phyloP scores from a whole-genome alignment of 2,329 filamentous ascomycete genomes.

The Colletotrichum plurivorum region DNA sequence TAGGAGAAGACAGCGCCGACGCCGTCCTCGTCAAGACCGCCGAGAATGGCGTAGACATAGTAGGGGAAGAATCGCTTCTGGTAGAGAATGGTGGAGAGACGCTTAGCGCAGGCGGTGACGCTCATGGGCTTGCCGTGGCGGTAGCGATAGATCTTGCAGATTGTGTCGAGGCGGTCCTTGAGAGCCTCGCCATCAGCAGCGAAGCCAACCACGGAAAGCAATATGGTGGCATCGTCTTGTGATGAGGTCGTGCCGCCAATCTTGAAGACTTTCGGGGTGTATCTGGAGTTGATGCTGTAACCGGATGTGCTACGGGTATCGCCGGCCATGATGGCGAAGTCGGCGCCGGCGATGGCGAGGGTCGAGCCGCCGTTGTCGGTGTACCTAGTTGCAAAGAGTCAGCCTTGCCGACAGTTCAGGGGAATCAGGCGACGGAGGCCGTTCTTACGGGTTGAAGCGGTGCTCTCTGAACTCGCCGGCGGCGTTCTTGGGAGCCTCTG shows the following conservation, averaged over 20 bases:
- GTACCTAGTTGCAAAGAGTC: conserved; percentile 72
- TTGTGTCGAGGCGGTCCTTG: conserved; percentile 91
- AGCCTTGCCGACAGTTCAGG: background rate
- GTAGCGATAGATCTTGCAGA: conserved; percentile 99
- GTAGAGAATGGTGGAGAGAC: conserved; percentile 95
- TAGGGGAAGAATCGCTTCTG: conserved; percentile 99
- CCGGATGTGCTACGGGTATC: conserved; percentile 96
- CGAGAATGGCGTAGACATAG: conserved; percentile 95
- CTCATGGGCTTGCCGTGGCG: conserved; percentile 97
- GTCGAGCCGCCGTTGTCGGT: conserved; percentile 98
- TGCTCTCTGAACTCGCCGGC: conserved; percentile 77
- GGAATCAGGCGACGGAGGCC: background rate
- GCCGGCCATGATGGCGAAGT: conserved; percentile 97
- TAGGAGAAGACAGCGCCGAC: conserved; percentile 96
- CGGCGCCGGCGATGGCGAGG: conserved; percentile 91
- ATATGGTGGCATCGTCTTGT: conserved; percentile 86
- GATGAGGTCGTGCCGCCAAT: conserved; percentile 92
- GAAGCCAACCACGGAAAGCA: conserved; percentile 95
- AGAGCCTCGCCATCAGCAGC: conserved; percentile 94
- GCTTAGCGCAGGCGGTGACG: conserved; percentile 93
- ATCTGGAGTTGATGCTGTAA: conserved; percentile 99
- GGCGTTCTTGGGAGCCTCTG: conserved; percentile 69
- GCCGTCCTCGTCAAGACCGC: conserved; percentile 93
- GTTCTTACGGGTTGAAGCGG: conserved; percentile 89
- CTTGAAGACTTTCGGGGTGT: conserved; percentile 95